A percentile compares a stretch with the other conserved stretches of the same genome.
phyloP scores from a whole-genome alignment of 495 filamentous ascomycete species.

The Filosporella fistucella region DNA sequence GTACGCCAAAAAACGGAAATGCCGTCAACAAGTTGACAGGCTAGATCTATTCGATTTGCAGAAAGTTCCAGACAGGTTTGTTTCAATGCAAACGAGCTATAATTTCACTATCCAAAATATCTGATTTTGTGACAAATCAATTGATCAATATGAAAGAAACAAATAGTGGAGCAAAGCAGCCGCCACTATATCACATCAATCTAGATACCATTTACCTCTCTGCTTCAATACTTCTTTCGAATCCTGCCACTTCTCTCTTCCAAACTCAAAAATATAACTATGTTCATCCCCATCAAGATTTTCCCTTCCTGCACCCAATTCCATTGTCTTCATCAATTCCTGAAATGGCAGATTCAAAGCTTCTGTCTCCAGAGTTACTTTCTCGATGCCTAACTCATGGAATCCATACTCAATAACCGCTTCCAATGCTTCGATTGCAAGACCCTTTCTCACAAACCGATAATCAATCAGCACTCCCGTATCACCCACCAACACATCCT shows the following conservation, averaged over 20 bases:
- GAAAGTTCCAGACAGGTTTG: no score
- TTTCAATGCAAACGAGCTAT: no score
- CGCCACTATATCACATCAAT: no score
- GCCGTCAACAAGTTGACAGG: no score
- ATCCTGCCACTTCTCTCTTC: neutral
- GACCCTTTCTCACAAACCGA: slow-evolving; percentile 1
- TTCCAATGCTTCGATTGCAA: slow-evolving; percentile 6
- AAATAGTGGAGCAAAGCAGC: no score
- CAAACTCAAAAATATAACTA: neutral
- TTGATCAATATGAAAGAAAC: no score
- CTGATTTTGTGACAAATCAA: no score
- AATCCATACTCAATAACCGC: slow-evolving; percentile 14
- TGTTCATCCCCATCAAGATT: neutral
- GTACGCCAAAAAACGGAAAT: no score
- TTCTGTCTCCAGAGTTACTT: slow-evolving; percentile 1
- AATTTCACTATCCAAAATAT: no score
- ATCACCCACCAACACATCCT: neutral
- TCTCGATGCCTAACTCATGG: neutral
- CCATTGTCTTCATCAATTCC: slow-evolving; percentile 7
- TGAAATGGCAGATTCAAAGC: slow-evolving; percentile 5
- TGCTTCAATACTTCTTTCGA: slow-evolving; percentile 1
- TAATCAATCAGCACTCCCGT: slow-evolving; percentile 9
- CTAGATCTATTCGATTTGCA: no score
- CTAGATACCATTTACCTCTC: slow-evolving; percentile 11
- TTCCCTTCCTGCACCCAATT: neutral